These are phyloP conservation scores for Irpex sp. DNA, from an alignment of 1,284 basidiomycete genomes.

Conservation along the genomic window DNA sequence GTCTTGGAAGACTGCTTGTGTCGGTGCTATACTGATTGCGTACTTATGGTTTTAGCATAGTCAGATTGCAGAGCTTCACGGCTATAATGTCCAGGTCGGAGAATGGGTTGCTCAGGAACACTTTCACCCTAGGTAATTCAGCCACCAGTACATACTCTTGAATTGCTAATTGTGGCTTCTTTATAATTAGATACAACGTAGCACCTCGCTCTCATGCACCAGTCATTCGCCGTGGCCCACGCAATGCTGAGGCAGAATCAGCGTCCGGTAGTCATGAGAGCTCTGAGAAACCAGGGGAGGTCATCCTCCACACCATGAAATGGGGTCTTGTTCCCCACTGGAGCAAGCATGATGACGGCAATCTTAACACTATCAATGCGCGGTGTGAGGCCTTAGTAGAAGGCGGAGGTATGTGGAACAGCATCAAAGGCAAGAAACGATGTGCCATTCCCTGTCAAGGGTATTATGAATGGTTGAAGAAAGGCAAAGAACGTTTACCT, in stretches of 20 bases:
- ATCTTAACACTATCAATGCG: constrained; percentile 86
- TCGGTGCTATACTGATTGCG: neutral
- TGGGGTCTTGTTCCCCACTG: constrained; percentile 92
- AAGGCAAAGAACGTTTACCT: constrained; percentile 73
- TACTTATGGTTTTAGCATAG: constrained; percentile 19
- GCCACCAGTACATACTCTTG: too few species aligned
- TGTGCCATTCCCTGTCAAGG: constrained; percentile 82
- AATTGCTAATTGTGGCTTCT: neutral
- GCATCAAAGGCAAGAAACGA: constrained; percentile 74
- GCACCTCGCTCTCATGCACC: constrained; percentile 69
- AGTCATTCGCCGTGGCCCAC: constrained; percentile 46
- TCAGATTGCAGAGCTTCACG: constrained; percentile 39
- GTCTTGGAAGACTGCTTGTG: constrained; percentile 11
- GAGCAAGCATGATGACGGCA: constrained; percentile 70
- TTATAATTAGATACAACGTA: constrained; percentile 50
- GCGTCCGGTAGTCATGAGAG: neutral
- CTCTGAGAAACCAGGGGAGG: constrained; percentile 6
- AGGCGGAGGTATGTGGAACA: constrained; percentile 77
- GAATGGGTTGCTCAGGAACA: constrained; percentile 63
- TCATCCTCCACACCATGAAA: constrained; percentile 73
- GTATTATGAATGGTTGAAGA: constrained; percentile 93
- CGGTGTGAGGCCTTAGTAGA: constrained; percentile 80
- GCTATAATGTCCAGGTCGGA: constrained; percentile 41
- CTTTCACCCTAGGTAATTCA: constrained; percentile 42
- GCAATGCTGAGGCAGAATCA: neutral